Conservation (phyloP, 2,329 filamentous ascomycete genomes). For the Colletotrichum lentis region DNA sequence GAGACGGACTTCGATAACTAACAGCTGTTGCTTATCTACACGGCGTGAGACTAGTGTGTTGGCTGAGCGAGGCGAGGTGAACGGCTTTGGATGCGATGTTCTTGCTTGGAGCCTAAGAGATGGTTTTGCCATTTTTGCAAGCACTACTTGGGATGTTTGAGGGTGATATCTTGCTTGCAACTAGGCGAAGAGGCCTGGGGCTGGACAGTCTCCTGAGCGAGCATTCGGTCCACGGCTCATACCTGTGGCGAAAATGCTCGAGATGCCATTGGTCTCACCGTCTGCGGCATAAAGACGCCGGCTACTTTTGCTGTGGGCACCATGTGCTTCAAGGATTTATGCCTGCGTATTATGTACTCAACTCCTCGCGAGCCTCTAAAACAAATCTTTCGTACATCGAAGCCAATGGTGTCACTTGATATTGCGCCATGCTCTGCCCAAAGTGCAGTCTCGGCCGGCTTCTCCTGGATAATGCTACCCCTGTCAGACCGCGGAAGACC, state of each 20-base stretch:
- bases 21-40: background rate
- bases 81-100: background rate
- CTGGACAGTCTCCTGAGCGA: background rate
- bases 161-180: background rate
- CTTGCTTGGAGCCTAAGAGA: background rate
- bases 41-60: background rate
- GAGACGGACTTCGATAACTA: background rate
- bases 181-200: background rate
- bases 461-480: slow-evolving; percentile 1
- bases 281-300: background rate
- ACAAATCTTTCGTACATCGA: slow-evolving; percentile 30
- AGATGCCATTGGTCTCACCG: too few relatives aligned
- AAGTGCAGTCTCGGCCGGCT: background rate
- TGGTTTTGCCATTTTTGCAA: background rate
- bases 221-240: background rate
- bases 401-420: background rate
- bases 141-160: background rate
- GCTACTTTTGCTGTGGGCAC: background rate
- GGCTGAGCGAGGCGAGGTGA: too few relatives aligned
- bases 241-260: background rate
- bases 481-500: background rate
- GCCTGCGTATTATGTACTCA: slow-evolving; percentile 25
- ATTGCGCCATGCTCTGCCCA: background rate
- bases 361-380: slow-evolving; percentile 19
- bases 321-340: background rate